Percentiles rank a stretch among this genome's conserved stretches.
Conservation (phyloP, 2,329 filamentous ascomycete genomes). For the Penicillium olsonii region DNA sequence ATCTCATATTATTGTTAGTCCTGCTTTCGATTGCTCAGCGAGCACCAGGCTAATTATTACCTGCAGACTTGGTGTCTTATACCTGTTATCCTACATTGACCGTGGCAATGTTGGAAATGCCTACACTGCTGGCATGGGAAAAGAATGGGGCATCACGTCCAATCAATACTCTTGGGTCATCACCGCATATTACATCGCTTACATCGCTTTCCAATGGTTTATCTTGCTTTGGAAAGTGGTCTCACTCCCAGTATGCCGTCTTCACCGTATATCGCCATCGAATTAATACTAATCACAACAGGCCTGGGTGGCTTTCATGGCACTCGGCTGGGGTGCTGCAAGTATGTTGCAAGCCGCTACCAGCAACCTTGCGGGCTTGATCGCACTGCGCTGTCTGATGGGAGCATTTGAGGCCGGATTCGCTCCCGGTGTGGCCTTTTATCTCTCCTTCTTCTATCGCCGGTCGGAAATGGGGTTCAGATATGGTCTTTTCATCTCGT, state of each 20-base stretch:
- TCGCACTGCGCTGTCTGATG: constrained; percentile 17
- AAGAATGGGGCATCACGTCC: constrained; percentile 5
- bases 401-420: constrained; percentile 13
- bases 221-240: not conserved
- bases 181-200: constrained; percentile 7
- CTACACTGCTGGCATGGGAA: constrained; percentile 8
- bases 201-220: constrained; percentile 10
- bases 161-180: constrained; percentile 11
- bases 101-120: constrained; percentile 12
- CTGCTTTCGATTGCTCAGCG: not conserved
- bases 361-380: constrained; percentile 3
- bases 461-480: constrained; percentile 70
- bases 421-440: constrained; percentile 6
- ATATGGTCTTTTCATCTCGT: constrained; percentile 77
- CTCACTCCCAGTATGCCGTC: not conserved
- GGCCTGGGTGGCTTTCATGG: constrained; percentile 7
- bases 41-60: not conserved
- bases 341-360: constrained; percentile 3
- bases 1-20: not conserved
- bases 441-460: constrained; percentile 57
- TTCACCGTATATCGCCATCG: not conserved
- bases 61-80: not conserved
- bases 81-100: constrained; percentile 1
- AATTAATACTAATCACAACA: not conserved
- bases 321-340: constrained; percentile 3